phyloP scores from a whole-genome alignment of 2,329 filamentous ascomycete species.

The Trichophyton equinum region DNA sequence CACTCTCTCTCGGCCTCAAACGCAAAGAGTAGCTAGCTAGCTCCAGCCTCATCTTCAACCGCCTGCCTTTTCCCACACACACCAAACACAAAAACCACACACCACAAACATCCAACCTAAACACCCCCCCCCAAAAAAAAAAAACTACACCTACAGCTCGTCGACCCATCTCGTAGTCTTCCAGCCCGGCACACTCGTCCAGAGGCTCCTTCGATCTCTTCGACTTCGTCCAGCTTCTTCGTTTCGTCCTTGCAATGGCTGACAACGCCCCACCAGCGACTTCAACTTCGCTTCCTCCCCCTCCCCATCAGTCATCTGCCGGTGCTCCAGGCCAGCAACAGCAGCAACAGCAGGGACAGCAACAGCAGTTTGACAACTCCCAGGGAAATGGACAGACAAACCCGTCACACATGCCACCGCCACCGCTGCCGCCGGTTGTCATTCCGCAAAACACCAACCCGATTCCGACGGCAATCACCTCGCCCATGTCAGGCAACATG shows the following conservation, averaged over 20 bases:
- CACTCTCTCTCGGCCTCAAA: constrained; percentile 15
- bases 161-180: not conserved
- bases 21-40: not conserved
- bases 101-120: not conserved
- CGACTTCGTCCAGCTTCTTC: constrained; percentile 4
- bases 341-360: constrained; percentile 12
- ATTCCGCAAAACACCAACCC: constrained; percentile 96
- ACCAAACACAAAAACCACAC: not conserved
- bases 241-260: constrained; percentile 48
- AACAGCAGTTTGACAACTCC: constrained; percentile 54
- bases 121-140: too few species aligned
- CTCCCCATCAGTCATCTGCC: constrained; percentile 50
- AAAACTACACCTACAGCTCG: not conserved
- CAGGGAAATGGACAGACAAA: constrained; percentile 55
- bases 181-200: not conserved
- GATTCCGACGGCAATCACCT: constrained; percentile 83
- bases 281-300: constrained; percentile 55
- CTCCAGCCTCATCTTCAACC: constrained; percentile 1
- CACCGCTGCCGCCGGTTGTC: constrained; percentile 66
- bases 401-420: constrained; percentile 72
- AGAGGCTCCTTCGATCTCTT: not conserved
- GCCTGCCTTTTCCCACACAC: not conserved
- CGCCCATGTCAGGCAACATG: constrained; percentile 64
- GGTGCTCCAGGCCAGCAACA: constrained; percentile 49
- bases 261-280: constrained; percentile 55